phyloP scores from a whole-genome alignment of 2,329 filamentous ascomycete genomes.

The Fusarium acutatum region DNA sequence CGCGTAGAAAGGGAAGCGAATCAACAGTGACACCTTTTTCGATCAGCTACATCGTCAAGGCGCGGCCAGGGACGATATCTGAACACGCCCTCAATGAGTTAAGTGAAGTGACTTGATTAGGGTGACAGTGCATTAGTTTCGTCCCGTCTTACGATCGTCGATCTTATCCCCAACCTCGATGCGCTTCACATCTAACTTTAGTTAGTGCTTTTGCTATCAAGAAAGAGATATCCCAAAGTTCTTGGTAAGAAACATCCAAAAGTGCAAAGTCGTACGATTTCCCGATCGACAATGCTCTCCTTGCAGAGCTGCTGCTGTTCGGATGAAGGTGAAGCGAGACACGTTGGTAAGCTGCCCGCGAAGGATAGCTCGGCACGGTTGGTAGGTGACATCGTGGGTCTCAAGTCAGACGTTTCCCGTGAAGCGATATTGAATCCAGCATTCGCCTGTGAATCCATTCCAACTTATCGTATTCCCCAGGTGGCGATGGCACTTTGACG shows the following conservation, averaged over 20 bases:
- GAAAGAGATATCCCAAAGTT: background rate
- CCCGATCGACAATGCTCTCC: background rate
- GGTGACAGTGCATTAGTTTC: constrained; percentile 4
- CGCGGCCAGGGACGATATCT: background rate
- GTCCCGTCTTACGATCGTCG: background rate
- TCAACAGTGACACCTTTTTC: background rate
- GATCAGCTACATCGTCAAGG: background rate
- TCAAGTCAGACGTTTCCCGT: background rate
- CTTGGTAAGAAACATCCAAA: background rate
- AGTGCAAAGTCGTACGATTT: background rate
- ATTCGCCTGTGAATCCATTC: background rate
- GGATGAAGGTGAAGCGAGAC: background rate
- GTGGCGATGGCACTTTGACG: background rate
- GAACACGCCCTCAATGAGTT: background rate
- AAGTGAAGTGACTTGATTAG: background rate
- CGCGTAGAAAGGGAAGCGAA: background rate
- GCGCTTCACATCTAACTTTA: background rate
- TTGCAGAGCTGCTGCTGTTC: background rate
- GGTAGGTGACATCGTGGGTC: constrained; percentile 9
- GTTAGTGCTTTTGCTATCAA: background rate
- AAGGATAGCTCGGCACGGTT: background rate
- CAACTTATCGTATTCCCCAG: constrained; percentile 6
- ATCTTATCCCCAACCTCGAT: background rate
- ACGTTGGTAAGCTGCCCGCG: background rate
- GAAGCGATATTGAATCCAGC: background rate